Conservation (phyloP, 768 basidiomycete species). For the Mycena leptocephala region DNA sequence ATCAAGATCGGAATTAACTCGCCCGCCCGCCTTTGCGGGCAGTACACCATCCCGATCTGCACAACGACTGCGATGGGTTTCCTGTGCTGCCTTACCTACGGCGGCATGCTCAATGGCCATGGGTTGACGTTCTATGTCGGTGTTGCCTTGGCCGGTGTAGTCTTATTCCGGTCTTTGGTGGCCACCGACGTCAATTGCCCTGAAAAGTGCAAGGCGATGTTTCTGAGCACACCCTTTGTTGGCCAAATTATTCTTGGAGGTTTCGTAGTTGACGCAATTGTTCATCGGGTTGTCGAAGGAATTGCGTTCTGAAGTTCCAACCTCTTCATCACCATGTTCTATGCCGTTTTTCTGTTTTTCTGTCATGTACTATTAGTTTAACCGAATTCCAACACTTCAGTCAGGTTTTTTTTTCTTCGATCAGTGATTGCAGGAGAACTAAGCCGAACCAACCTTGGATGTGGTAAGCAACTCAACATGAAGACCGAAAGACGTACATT, state of each 20-base stretch:
- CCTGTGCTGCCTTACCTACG: conserved; percentile 58
- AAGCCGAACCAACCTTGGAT: too few species aligned
- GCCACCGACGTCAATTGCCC: conserved; percentile 44
- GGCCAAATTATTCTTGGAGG: conserved; percentile 46
- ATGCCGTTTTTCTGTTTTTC: background rate
- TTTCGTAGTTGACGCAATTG: conserved; percentile 40
- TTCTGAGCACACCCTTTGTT: conserved; percentile 41
- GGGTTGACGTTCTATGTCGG: conserved; percentile 52
- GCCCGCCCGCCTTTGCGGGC: conserved; percentile 70
- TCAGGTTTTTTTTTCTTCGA: too few species aligned
- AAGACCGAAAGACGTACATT: too few species aligned
- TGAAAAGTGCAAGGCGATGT: conserved; percentile 40
- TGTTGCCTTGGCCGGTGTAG: conserved; percentile 35
- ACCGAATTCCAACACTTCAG: too few species aligned
- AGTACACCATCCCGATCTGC: conserved; percentile 63
- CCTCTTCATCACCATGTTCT: background rate
- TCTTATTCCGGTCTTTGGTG: conserved; percentile 34
- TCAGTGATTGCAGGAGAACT: too few species aligned
- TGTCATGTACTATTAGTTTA: too few species aligned
- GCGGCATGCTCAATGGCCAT: conserved; percentile 62
- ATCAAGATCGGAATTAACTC: conserved; percentile 70
- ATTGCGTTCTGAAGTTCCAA: conserved; percentile 33
- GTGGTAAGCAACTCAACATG: too few species aligned
- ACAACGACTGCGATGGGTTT: conserved; percentile 54
- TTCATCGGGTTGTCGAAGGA: conserved; percentile 36